phyloP scores from a whole-genome alignment of 352 stramenopile species.

The Globisporangium abappressorium region DNA sequence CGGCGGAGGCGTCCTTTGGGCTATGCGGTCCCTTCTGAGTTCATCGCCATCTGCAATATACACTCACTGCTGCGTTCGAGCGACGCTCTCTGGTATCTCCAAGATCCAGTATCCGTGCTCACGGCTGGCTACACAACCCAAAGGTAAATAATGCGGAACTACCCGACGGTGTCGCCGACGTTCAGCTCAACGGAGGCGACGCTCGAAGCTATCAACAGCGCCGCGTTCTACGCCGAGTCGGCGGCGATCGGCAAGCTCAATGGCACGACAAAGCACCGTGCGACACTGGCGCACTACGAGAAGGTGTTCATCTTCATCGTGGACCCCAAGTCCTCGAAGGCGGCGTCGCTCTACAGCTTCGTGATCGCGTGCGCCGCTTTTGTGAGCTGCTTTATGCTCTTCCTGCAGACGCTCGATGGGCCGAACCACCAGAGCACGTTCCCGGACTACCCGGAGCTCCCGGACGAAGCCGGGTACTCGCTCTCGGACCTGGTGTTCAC shows the following conservation, averaged over 20 bases:
- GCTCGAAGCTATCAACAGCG: constrained; percentile 50
- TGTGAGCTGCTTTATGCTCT: constrained; percentile 70
- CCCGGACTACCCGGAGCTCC: constrained; percentile 62
- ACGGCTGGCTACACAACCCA: background rate
- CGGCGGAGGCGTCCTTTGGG: too few relatives aligned
- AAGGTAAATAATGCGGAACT: constrained; percentile 7
- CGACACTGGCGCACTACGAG: constrained; percentile 58
- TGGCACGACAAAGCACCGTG: constrained; percentile 22
- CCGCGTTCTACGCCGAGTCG: constrained; percentile 52
- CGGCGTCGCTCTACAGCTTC: constrained; percentile 65
- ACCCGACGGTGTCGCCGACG: constrained; percentile 59
- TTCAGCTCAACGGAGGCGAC: constrained; percentile 52
- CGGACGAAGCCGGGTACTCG: constrained; percentile 47
- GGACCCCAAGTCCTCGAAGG: constrained; percentile 63
- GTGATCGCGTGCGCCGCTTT: constrained; percentile 69
- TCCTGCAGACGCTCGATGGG: constrained; percentile 71
- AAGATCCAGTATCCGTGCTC: background rate
- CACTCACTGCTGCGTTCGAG: too few relatives aligned
- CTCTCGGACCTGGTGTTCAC: constrained; percentile 71
- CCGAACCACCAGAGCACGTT: constrained; percentile 62
- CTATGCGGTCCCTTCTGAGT: too few relatives aligned
- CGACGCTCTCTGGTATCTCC: too few relatives aligned
- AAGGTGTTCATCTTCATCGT: constrained; percentile 71
- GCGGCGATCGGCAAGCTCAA: constrained; percentile 26
- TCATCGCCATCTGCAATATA: too few relatives aligned